phyloP scores from a whole-genome alignment of 345 rosid species.

The Eucalyptus fibrosa region DNA sequence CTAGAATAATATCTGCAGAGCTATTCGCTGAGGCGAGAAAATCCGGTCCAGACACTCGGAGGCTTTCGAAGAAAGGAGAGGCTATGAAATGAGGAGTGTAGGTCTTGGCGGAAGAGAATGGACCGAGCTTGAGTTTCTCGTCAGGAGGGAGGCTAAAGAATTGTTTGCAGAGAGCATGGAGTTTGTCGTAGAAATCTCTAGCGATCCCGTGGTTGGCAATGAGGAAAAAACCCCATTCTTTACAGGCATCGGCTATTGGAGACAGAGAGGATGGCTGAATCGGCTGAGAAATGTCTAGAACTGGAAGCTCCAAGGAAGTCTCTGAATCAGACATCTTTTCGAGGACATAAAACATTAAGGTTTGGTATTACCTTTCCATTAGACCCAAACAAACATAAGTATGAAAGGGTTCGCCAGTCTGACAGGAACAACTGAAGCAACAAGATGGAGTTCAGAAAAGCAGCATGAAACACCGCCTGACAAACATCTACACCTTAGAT shows the following conservation, averaged over 20 bases:
- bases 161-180: constrained; percentile 22
- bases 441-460: background rate
- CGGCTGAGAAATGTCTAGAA: constrained; percentile 49
- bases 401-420: background rate
- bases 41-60: constrained; percentile 56
- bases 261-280: constrained; percentile 15
- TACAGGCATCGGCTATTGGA: constrained; percentile 51
- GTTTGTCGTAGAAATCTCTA: constrained; percentile 15
- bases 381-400: background rate
- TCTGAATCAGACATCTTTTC: constrained; percentile 21
- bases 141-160: constrained; percentile 40
- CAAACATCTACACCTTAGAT: background rate
- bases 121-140: constrained; percentile 57
- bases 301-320: constrained; percentile 41
- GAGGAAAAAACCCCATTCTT: constrained; percentile 65
- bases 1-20: constrained; percentile 35
- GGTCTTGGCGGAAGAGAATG: constrained; percentile 22
- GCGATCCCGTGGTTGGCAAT: constrained; percentile 64
- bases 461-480: background rate
- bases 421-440: background rate
- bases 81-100: constrained; percentile 72
- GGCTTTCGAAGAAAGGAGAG: constrained; percentile 73
- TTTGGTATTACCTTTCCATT: background rate
- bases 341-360: background rate
- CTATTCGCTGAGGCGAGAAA: constrained; percentile 44